Evolutionary conservation across 495 filamentous ascomycete species (phyloP).

Genomic region (Hypoxylon crocopeplum): DNA sequence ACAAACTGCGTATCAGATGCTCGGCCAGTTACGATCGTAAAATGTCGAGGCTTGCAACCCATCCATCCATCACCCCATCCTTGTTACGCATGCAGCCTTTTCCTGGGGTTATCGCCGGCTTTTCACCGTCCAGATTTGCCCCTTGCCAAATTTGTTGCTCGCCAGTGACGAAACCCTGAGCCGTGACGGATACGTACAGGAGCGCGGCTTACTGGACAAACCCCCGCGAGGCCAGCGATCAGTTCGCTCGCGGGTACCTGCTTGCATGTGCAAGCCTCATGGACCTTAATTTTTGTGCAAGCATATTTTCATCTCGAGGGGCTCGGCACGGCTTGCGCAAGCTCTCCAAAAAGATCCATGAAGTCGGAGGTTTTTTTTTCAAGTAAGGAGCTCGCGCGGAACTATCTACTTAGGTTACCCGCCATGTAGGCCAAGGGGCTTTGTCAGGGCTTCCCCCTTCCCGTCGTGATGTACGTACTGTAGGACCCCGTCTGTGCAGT

Average conservation of each 20-base stretch:
- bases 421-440: slow-evolving; percentile 1
- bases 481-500: slow-evolving; percentile 14
- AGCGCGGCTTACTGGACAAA: slow-evolving; percentile 20
- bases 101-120: slow-evolving; percentile 33
- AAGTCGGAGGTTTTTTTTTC: too few species aligned
- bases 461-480: not conserved
- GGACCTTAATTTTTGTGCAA: slow-evolving; percentile 11
- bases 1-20: slow-evolving; percentile 11
- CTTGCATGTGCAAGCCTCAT: slow-evolving; percentile 34
- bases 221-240: slow-evolving; percentile 20
- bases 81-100: slow-evolving; percentile 16
- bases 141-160: slow-evolving; percentile 13
- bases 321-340: too few species aligned
- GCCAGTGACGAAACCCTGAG: slow-evolving; percentile 27
- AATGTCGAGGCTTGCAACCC: slow-evolving; percentile 10
- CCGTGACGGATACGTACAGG: slow-evolving; percentile 14
- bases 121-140: slow-evolving; percentile 23
- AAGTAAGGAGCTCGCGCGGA: not conserved
- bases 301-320: too few species aligned
- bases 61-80: slow-evolving; percentile 18
- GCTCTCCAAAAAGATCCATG: too few species aligned
- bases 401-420: slow-evolving; percentile 1
- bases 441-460: not conserved
- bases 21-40: slow-evolving; percentile 7
- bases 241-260: slow-evolving; percentile 38